Percentiles rank a stretch among this genome's conserved stretches.
Evolutionary conservation across 2,329 filamentous ascomycete species (phyloP).

Genomic region (Fusarium oligoseptatum): DNA sequence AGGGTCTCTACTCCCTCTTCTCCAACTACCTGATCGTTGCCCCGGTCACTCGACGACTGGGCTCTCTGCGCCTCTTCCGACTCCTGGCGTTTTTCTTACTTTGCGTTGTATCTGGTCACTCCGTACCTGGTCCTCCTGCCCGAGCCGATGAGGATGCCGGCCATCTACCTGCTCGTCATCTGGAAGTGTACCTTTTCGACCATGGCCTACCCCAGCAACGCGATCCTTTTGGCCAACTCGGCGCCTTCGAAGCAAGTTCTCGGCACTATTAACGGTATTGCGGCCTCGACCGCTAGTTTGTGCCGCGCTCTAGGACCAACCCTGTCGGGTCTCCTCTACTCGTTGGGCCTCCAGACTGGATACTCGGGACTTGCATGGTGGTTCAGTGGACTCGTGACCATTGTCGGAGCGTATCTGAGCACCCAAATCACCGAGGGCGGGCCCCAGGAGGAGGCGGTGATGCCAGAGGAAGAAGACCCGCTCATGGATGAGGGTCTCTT

Average conservation of each 20-base stretch:
- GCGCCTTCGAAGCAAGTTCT: slow-evolving; percentile 87
- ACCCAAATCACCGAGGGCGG: slow-evolving; percentile 79
- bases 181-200: slow-evolving; percentile 96
- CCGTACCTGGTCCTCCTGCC: slow-evolving; percentile 92
- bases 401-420: slow-evolving; percentile 80
- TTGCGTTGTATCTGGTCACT: slow-evolving; percentile 86
- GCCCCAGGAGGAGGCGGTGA: slow-evolving; percentile 57
- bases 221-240: slow-evolving; percentile 89
- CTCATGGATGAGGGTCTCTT: slow-evolving; percentile 50
- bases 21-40: slow-evolving; percentile 90
- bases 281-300: slow-evolving; percentile 90
- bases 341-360: slow-evolving; percentile 81
- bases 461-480: slow-evolving; percentile 56
- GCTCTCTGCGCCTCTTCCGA: slow-evolving; percentile 85
- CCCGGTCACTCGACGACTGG: slow-evolving; percentile 78
- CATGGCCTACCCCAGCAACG: slow-evolving; percentile 90
- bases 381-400: slow-evolving; percentile 83
- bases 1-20: slow-evolving; percentile 90
- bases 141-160: slow-evolving; percentile 75
- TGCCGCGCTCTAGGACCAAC: slow-evolving; percentile 91
- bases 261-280: slow-evolving; percentile 92
- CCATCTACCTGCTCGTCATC: slow-evolving; percentile 82
- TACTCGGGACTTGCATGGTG: slow-evolving; percentile 95
- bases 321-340: slow-evolving; percentile 86
- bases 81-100: slow-evolving; percentile 87